Percentiles rank a stretch among this genome's conserved stretches.
phyloP scores from a whole-genome alignment of 768 basidiomycete genomes.

The Tricholoma sp. region DNA sequence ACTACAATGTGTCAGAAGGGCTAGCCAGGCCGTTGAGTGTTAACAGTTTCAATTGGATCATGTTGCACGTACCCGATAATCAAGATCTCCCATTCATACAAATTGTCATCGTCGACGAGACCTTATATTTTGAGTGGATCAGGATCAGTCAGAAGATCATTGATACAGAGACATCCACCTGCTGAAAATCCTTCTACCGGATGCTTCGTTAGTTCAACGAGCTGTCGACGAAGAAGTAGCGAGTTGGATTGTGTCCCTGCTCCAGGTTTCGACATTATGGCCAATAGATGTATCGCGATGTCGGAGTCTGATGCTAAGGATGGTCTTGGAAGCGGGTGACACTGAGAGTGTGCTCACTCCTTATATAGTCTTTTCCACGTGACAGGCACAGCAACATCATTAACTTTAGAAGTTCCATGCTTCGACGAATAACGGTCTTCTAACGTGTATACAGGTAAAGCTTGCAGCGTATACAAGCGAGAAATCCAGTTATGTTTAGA shows the following conservation, averaged over 20 bases:
- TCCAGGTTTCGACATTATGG: slow-evolving; percentile 40
- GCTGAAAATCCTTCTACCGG: slow-evolving; percentile 98
- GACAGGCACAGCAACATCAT: not conserved
- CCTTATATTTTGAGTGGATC: slow-evolving; percentile 40
- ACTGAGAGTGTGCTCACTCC: slow-evolving; percentile 5
- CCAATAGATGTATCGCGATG: slow-evolving; percentile 15
- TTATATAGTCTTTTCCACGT: slow-evolving; percentile 13
- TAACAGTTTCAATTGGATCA: slow-evolving; percentile 1
- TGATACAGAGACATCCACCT: slow-evolving; percentile 41
- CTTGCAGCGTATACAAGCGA: too few relatives aligned
- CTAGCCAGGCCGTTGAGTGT: slow-evolving; percentile 37
- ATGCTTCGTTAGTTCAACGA: slow-evolving; percentile 81
- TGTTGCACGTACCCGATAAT: slow-evolving; percentile 73
- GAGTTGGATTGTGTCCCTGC: slow-evolving; percentile 38
- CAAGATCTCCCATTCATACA: slow-evolving; percentile 96
- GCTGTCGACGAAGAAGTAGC: slow-evolving; percentile 72
- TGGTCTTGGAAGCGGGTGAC: not conserved
- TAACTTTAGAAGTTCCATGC: too few relatives aligned
- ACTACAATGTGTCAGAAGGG: slow-evolving; percentile 92
- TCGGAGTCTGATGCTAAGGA: slow-evolving; percentile 2
- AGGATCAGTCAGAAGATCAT: slow-evolving; percentile 24
- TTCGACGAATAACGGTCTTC: too few relatives aligned
- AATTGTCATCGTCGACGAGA: slow-evolving; percentile 89
- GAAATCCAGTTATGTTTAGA: too few relatives aligned
- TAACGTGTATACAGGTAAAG: too few relatives aligned